These are phyloP conservation scores for Eragrostis curvula DNA, from an alignment of 176 grass and related monocot genomes.

Conservation along the genomic window DNA sequence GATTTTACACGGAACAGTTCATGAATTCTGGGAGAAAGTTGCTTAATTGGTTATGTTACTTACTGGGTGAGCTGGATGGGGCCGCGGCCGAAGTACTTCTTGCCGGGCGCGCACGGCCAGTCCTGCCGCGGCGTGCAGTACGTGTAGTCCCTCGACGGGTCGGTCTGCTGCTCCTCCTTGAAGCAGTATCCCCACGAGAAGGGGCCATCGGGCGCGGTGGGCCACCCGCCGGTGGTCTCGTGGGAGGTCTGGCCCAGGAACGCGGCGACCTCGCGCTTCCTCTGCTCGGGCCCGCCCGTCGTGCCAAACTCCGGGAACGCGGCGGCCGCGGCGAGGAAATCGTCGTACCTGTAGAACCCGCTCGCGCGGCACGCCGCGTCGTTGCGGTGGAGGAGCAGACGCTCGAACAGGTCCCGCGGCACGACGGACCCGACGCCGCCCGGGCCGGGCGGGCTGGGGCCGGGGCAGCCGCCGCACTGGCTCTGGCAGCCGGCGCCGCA, in stretches of 20 bases:
- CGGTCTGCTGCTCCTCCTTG: constrained; percentile 22
- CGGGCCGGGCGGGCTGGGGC: not conserved
- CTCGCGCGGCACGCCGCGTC: constrained; percentile 34
- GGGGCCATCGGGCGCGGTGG: constrained; percentile 45
- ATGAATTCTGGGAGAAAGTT: not conserved
- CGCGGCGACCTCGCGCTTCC: constrained; percentile 56
- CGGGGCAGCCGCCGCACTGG: constrained; percentile 37
- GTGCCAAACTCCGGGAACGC: constrained; percentile 45
- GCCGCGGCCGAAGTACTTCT: constrained; percentile 60
- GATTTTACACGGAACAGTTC: not conserved
- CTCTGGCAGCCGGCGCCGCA: constrained; percentile 45
- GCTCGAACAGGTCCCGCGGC: constrained; percentile 40
- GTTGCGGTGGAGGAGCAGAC: constrained; percentile 63
- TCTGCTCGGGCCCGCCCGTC: not conserved
- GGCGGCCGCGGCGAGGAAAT: constrained; percentile 56
- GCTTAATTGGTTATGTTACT: no score
- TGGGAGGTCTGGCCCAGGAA: constrained; percentile 78
- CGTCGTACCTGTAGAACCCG: constrained; percentile 61
- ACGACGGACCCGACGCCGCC: constrained; percentile 49
- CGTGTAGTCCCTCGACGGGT: not conserved
- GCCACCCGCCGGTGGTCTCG: constrained; percentile 67
- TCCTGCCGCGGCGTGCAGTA: constrained; percentile 36
- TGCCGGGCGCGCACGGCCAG: constrained; percentile 49
- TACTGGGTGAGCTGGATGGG: constrained; percentile 68
- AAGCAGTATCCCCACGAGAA: constrained; percentile 57